Conservation (phyloP, 2,329 filamentous ascomycete genomes). For the Aspergillus quadricinctus region DNA sequence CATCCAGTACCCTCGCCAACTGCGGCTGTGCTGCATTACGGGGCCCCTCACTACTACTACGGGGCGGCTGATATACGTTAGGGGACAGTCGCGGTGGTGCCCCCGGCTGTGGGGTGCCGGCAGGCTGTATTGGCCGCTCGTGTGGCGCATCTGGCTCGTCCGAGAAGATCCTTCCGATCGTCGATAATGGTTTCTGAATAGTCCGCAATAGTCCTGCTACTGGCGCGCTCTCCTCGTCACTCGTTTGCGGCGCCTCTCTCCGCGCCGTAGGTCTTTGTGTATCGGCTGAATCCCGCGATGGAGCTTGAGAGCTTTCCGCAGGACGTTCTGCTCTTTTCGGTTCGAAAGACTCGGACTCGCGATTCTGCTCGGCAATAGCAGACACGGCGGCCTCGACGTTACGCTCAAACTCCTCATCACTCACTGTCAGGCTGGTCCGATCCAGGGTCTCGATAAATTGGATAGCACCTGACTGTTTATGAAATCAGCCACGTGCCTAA, state of each 20-base stretch:
- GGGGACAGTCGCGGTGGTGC: slow-evolving; percentile 50
- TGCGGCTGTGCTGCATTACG: slow-evolving; percentile 23
- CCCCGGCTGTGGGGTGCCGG: slow-evolving; percentile 44
- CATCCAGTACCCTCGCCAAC: slow-evolving; percentile 51
- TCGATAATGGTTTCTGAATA: slow-evolving; percentile 85
- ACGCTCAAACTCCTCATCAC: slow-evolving; percentile 89
- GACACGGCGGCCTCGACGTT: slow-evolving; percentile 97
- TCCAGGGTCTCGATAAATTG: slow-evolving; percentile 97
- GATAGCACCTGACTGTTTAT: slow-evolving; percentile 62
- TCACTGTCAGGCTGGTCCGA: slow-evolving; percentile 85
- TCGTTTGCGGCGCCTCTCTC: slow-evolving; percentile 33
- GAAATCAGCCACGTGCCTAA: not conserved
- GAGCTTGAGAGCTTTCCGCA: slow-evolving; percentile 53
- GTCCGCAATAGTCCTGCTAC: slow-evolving; percentile 82
- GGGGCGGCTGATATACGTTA: slow-evolving; percentile 41
- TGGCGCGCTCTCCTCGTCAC: slow-evolving; percentile 69
- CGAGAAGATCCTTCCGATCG: slow-evolving; percentile 91
- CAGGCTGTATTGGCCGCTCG: slow-evolving; percentile 30
- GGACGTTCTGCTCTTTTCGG: slow-evolving; percentile 44
- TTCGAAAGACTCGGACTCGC: slow-evolving; percentile 49
- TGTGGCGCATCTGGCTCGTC: slow-evolving; percentile 52
- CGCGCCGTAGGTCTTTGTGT: slow-evolving; percentile 50
- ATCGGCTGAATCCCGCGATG: slow-evolving; percentile 56
- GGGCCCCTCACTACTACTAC: slow-evolving; percentile 34
- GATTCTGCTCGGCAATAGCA: slow-evolving; percentile 87